Base-by-base conservation (phyloP, 768 basidiomycete species). In the Suillus americanus region DNA sequence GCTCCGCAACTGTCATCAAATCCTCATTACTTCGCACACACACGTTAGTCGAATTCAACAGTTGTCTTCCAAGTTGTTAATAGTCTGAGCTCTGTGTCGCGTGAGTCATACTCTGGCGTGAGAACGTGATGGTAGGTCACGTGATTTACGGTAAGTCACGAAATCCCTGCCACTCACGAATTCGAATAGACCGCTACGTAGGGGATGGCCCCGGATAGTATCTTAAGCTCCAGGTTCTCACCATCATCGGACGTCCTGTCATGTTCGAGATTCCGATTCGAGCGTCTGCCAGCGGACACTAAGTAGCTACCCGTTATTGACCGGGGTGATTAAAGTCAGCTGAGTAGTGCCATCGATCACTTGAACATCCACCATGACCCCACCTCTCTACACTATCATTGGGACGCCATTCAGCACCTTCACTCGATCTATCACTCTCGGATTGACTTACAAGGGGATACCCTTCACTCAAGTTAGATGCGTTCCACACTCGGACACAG, bases 351-450 rank as follows among this genome's bases (percentile, higher is more conserved):
- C 9, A 23, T 56, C 50, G 20, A 41, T 5, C 53, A 10, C 64
- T 28, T 28, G 20, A 54, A 51, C 53, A 41, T 40, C 40, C 16
- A 38, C 67, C 53, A 74, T 76, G 74, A 18, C 60, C 10, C 62
- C 66, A 20, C 23, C 45, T 46, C n/a, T 55, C 20, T 73, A 70
- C 53, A 76, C 75, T 14, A 51, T 76, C 67, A 67, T 76, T 35
- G 75, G 75, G 23, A 76, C 75, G 0, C 76, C 75, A 16, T 76
- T 69, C 48, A 77, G 76, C 59, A 76, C 76, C 1, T 76, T 74
- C 50, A 76, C 75, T 9, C 75, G 75, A 20, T 43, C 76, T 35
- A 68, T 76, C 56, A 76, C 75, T 0, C 74, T 76, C 38, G 76
- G 51, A 1, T 66, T 76, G 50, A 67, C 61, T 23, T 65, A 76